A percentile compares a stretch with the other conserved stretches of the same genome.
These are phyloP conservation scores for Tremella yokohamensis DNA, from an alignment of 768 basidiomycete species.

Conservation along the genomic window DNA sequence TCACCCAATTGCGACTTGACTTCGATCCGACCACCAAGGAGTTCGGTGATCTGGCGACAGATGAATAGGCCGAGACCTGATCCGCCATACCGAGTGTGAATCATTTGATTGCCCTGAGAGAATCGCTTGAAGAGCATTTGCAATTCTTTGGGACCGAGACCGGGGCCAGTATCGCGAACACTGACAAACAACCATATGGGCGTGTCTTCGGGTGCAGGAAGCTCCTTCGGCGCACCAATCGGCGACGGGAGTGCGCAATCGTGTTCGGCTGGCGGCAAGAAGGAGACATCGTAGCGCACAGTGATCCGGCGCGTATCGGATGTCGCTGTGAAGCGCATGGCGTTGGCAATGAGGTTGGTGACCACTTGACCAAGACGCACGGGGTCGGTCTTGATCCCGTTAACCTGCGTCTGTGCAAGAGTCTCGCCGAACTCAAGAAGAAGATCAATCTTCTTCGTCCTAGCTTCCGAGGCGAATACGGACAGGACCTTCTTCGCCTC, in stretches of 20 bases:
- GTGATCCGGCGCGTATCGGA: slow-evolving; percentile 32
- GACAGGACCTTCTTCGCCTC: slow-evolving; percentile 44
- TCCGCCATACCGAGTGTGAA: slow-evolving; percentile 46
- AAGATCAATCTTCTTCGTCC: slow-evolving; percentile 48
- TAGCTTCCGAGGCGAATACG: slow-evolving; percentile 49
- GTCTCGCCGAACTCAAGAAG: slow-evolving; percentile 43
- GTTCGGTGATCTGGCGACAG: slow-evolving; percentile 47
- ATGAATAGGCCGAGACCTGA: slow-evolving; percentile 53
- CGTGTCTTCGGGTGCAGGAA: slow-evolving; percentile 37
- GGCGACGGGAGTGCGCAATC: slow-evolving; percentile 35
- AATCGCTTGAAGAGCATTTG: slow-evolving; percentile 52
- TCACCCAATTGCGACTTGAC: slow-evolving; percentile 41
- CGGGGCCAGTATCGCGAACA: slow-evolving; percentile 51
- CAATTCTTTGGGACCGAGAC: slow-evolving; percentile 51
- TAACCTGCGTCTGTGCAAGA: slow-evolving; percentile 23
- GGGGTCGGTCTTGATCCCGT: slow-evolving; percentile 37
- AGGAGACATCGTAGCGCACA: slow-evolving; percentile 46
- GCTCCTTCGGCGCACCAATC: slow-evolving; percentile 5
- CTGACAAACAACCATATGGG: slow-evolving; percentile 51
- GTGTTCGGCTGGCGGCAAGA: slow-evolving; percentile 39
- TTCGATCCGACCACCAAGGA: slow-evolving; percentile 48
- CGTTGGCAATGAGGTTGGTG: slow-evolving; percentile 51
- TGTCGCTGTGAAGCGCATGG: slow-evolving; percentile 46
- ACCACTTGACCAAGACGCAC: slow-evolving; percentile 47
- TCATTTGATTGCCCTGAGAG: slow-evolving; percentile 45